Evolutionary conservation across 805 yeast species (phyloP).

Genomic region (Alloascoidea africana): DNA sequence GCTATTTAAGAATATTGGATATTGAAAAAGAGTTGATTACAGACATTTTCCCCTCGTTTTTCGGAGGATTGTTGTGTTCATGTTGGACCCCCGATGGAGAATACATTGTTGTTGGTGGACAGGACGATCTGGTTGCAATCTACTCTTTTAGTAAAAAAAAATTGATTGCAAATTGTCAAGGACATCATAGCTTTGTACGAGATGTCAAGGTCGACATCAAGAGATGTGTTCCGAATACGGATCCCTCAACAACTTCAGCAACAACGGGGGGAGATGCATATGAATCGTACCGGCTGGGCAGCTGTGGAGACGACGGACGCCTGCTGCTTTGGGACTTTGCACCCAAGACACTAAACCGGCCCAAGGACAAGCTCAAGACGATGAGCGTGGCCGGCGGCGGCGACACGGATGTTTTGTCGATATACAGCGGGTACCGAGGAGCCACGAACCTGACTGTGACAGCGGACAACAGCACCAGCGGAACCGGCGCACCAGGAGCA

Average conservation of each 20-base stretch:
- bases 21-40: constrained; percentile 24
- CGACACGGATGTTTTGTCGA: not conserved
- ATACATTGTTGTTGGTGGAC: constrained; percentile 32
- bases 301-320: constrained; percentile 41
- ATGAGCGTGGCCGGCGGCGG: not conserved
- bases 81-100: constrained; percentile 41
- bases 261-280: constrained; percentile 9
- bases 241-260: not conserved
- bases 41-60: constrained; percentile 48
- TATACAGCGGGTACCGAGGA: not conserved
- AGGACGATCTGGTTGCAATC: constrained; percentile 33
- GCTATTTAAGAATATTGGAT: constrained; percentile 43
- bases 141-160: constrained; percentile 20
- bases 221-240: constrained; percentile 14
- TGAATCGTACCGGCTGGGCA: constrained; percentile 29
- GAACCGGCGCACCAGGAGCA: constrained; percentile 3
- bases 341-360: constrained; percentile 23
- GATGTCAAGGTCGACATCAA: constrained; percentile 27
- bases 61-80: constrained; percentile 43
- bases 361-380: constrained; percentile 4
- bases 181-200: constrained; percentile 38
- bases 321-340: constrained; percentile 38
- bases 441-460: not conserved
- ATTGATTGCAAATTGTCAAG: constrained; percentile 25
- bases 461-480: constrained; percentile 2